Base-by-base conservation (phyloP, 1,139 yeast species). In the Saccharomyces pastorianus region DNA sequence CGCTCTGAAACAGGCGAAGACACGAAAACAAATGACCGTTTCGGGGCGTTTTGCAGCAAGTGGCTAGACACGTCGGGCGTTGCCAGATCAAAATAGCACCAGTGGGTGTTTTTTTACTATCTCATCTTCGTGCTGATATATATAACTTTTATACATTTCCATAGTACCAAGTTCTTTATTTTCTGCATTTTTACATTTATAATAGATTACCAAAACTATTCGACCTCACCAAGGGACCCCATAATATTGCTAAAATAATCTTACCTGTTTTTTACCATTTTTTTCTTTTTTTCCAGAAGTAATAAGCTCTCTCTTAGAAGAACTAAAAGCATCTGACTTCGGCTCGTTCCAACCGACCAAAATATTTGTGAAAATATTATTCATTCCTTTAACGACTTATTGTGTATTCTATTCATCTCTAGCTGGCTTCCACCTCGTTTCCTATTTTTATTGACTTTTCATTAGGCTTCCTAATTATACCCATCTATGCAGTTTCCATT, bases 291-390 rank as follows among this genome's bases (percentile, higher is more conserved):
- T 38, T 23, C 44, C 11, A 38, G 44, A 38, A 38, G 44, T 38
- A 38, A 38, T 9, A 38, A 38, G 44, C 44, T 38, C 44, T 38
- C 25, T 38, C 44, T 38, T 38, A 38, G 44, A 38, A 38, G 44
- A 38, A 38, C 44, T 17, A 38, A 38, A 38, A 38, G 44, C 44
- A 38, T 38, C 25, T 7, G n/a, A 38, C 13, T 20, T 38, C 44
- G 44, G 44, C 25, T 38, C 44, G 44, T 38, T 38, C 44, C 44
- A 14, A 38, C 44, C 44, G 44, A 38, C 44, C 44, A 38, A 38
- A 38, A 38, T 38, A 38, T 38, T 38, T 38, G 44, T 20, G 26
- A 17, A 38, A 38, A 38, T 38, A 38, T 38, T 13, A 38, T 38
- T 38, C 44, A 38, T 38, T 38, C 44, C 44, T 38, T 38, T 38